Base-by-base conservation (phyloP, 192 early-diverging fungal genomes). In the Coemansia sp. region DNA sequence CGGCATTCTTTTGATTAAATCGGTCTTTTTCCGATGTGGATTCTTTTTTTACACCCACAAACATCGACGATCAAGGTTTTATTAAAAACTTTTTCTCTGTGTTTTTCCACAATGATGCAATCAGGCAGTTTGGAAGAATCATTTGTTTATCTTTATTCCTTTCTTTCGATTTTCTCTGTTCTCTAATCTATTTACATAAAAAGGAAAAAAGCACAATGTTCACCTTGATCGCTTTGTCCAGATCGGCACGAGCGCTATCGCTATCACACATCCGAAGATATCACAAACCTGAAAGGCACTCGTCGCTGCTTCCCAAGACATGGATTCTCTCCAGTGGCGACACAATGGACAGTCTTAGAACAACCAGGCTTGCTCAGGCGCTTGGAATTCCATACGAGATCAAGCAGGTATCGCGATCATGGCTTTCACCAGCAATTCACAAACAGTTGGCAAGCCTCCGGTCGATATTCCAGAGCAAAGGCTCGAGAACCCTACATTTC, bases 271-370 rank as follows among this genome's bases (percentile, higher is more conserved):
- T 14, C 30, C 48, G 50, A 25, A 48, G 66, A 50, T 30, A 40
- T 25, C 61, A 69, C 62, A 45, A 48, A n/a, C 36, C 59, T 4
- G 79, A 69, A 38, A 58, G 79, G 32, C 73, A 82, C 55, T 70
- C 79, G 48, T 73, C 79, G 63, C 68, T 82, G 52, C 55, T 51
- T 22, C 73, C 73, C 20, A 63, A 66, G 38, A 50, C 67, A 11
- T 82, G 79, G 79, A 55, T 82, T 8, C 54, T 82, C 11, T 64
- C 74, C 2, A 60, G 52, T 28, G 62, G 67, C 17, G 60, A 70
- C 40, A 20, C 61, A 20, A 25, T 52, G 29, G 60, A 64, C 48
- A 57, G 69, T 30, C 40, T 67, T 59, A 55, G 49, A 25, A 61
- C 71, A 1, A 48, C 68, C 30, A 33, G 56, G 10, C 25, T 82